Evolutionary conservation across 495 filamentous ascomycete genomes (phyloP).

Genomic region (Tricharina praecox): DNA sequence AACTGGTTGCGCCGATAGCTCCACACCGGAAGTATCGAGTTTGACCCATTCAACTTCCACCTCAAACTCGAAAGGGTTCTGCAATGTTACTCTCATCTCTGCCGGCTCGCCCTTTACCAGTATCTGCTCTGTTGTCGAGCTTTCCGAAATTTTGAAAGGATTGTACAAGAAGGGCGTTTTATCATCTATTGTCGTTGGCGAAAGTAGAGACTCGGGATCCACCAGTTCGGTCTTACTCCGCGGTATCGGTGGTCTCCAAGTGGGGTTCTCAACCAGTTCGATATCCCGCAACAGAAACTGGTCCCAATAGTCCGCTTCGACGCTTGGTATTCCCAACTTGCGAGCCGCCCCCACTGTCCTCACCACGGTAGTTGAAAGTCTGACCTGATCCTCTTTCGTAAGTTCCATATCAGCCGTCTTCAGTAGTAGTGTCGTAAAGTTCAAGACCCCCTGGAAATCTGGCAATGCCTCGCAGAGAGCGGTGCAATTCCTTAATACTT

Average conservation of each 20-base stretch:
- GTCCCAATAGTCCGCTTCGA: slow-evolving; percentile 87
- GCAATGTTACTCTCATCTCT: slow-evolving; percentile 61
- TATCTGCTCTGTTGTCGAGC: slow-evolving; percentile 41
- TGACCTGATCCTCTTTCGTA: slow-evolving; percentile 65
- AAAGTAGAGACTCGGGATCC: slow-evolving; percentile 31
- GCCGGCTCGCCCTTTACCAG: slow-evolving; percentile 62
- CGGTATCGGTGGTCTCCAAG: slow-evolving; percentile 44
- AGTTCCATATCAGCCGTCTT: slow-evolving; percentile 68
- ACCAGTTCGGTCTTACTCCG: slow-evolving; percentile 57
- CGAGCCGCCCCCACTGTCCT: slow-evolving; percentile 61
- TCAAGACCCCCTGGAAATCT: slow-evolving; percentile 73
- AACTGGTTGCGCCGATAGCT: slow-evolving; percentile 48
- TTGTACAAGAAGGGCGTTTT: slow-evolving; percentile 88
- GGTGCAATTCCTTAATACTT: slow-evolving; percentile 68
- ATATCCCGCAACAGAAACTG: slow-evolving; percentile 79
- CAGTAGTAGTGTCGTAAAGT: slow-evolving; percentile 68
- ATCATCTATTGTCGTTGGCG: slow-evolving; percentile 31
- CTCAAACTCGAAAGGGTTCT: slow-evolving; percentile 89
- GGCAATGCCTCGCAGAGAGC: slow-evolving; percentile 86
- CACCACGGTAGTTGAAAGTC: slow-evolving; percentile 62
- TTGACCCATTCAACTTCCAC: slow-evolving; percentile 67
- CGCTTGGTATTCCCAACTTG: slow-evolving; percentile 48
- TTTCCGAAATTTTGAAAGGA: slow-evolving; percentile 38
- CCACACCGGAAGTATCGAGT: slow-evolving; percentile 53
- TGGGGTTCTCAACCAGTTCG: slow-evolving; percentile 40